Evolutionary conservation across 768 basidiomycete species (phyloP), one percentile per base, ranked within the genome.

Genomic region (Tulasnella sp.): DNA sequence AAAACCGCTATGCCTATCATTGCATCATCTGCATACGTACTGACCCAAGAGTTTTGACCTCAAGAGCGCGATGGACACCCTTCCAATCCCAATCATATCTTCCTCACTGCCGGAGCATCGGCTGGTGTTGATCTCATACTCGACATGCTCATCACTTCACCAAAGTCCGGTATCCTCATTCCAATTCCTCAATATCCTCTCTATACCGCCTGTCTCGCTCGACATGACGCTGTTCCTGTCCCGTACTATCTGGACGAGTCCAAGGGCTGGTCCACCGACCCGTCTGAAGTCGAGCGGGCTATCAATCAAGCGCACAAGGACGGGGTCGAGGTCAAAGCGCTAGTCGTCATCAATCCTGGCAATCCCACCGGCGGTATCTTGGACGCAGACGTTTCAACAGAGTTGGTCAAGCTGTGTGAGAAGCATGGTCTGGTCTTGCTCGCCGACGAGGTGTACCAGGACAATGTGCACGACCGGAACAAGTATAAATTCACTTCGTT

Each of bases 371-470:
- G 95, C 43, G 81, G 85, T 3, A 78, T 95, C 52, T 80, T 99
- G 10, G 79, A 83, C 64, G 76, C 80, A 60, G 64, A 71, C 27
- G 88, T 86, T 21, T 88, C 92, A 77, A 74, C 77, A 59, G 74
- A 79, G 51, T 79, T 99, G 60, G 82, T 96, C n/a, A 73, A 81
- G 26, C 72, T 98, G 9, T 95, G 92, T 73, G 88, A 93, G 69
- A 77, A 86, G 65, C 76, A 97, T 73, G 75, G 76, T 5, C 82
- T 99, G 60, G 86, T 95, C 21, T 81, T 99, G 52, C 80, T 98
- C 64, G 95, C 95, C 0, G 95, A 99, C 71, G 95, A 99, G 71
- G 95, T 99, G n/a, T 97, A 99, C 78, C 95, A 99, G 73, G 75
- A 74, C 66, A 98, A 98, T 76, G 79, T 98, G 45, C 93, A 94